A percentile compares a stretch with the other conserved stretches of the same genome.
phyloP scores from a whole-genome alignment of 108 stramenopile species.

The Fragilaria crotonensis region DNA sequence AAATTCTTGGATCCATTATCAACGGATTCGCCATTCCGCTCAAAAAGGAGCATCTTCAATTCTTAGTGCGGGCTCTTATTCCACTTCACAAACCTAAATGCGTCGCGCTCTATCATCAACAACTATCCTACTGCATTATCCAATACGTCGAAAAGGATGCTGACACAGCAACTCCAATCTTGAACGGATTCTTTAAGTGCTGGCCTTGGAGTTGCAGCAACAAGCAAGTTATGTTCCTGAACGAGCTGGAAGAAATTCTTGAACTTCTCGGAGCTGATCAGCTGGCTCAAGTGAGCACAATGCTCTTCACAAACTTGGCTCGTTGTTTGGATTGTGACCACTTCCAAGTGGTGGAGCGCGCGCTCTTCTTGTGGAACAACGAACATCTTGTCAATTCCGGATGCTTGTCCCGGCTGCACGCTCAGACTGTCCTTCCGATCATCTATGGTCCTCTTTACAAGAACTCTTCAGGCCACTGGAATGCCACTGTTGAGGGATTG shows the following conservation, averaged over 20 bases:
- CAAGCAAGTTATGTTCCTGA: constrained; percentile 95
- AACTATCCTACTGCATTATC: constrained; percentile 98
- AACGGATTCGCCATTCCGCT: constrained; percentile 97
- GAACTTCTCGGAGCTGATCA: constrained; percentile 90
- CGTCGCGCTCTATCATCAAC: constrained; percentile 97
- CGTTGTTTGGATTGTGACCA: constrained; percentile 91
- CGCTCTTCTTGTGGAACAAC: constrained; percentile 98
- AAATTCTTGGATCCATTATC: constrained; percentile 97
- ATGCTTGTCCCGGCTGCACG: constrained; percentile 76
- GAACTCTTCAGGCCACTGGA: constrained; percentile 96
- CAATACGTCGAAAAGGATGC: constrained; percentile 99
- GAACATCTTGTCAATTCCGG: constrained; percentile 92
- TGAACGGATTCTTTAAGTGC: constrained; percentile 94
- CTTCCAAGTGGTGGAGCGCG: constrained; percentile 96
- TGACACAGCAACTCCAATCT: constrained; percentile 92
- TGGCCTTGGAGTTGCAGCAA: constrained; percentile 95
- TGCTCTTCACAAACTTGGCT: constrained; percentile 86
- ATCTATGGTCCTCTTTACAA: constrained; percentile 93
- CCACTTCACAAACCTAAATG: constrained; percentile 98
- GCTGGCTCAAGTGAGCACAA: constrained; percentile 74
- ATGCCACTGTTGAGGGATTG: constrained; percentile 95
- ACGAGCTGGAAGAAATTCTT: constrained; percentile 97
- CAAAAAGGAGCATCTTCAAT: constrained; percentile 97
- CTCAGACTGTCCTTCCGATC: constrained; percentile 85
- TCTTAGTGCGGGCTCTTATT: constrained; percentile 91